Percentiles rank a stretch among this genome's conserved stretches.
These are phyloP conservation scores for Saturnispora quitensis DNA, from an alignment of 805 yeast genomes.

Conservation along the genomic window DNA sequence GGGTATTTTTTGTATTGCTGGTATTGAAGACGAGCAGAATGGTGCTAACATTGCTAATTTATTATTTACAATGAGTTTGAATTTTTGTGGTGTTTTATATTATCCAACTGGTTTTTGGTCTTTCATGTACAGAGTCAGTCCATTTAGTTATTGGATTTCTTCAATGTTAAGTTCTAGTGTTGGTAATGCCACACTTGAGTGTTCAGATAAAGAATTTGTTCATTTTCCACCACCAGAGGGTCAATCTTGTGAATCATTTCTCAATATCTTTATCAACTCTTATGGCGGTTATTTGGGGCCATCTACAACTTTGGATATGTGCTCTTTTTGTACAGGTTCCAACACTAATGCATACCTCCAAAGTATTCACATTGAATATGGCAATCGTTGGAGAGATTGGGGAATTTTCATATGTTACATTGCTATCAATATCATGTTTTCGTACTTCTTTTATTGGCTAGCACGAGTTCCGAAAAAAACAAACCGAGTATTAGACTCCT, in stretches of 20 bases:
- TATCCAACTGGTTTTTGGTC: constrained; percentile 62
- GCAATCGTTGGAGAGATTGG: constrained; percentile 53
- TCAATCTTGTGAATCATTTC: constrained; percentile 47
- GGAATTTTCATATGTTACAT: constrained; percentile 48
- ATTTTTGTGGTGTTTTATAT: constrained; percentile 76
- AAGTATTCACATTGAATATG: constrained; percentile 32
- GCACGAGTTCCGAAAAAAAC: constrained; percentile 67
- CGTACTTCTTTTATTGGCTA: constrained; percentile 38
- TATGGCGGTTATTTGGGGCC: constrained; percentile 43
- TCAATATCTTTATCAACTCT: constrained; percentile 30
- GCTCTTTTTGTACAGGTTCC: constrained; percentile 52
- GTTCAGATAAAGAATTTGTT: constrained; percentile 41
- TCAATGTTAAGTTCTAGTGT: constrained; percentile 48
- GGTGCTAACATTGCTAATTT: constrained; percentile 55
- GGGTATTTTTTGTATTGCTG: constrained; percentile 52
- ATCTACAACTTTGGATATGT: constrained; percentile 37
- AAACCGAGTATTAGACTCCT: constrained; percentile 24
- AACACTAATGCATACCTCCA: constrained; percentile 53
- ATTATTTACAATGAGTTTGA: constrained; percentile 52
- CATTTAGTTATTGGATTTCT: constrained; percentile 56
- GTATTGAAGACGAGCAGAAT: constrained; percentile 47
- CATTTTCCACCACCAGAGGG: constrained; percentile 44
- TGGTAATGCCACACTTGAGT: constrained; percentile 39
- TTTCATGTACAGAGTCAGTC: constrained; percentile 68
- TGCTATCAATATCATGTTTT: constrained; percentile 31